Conservation (phyloP, 148 eudicot genomes). For the Amaranthus hypochondriacus region DNA sequence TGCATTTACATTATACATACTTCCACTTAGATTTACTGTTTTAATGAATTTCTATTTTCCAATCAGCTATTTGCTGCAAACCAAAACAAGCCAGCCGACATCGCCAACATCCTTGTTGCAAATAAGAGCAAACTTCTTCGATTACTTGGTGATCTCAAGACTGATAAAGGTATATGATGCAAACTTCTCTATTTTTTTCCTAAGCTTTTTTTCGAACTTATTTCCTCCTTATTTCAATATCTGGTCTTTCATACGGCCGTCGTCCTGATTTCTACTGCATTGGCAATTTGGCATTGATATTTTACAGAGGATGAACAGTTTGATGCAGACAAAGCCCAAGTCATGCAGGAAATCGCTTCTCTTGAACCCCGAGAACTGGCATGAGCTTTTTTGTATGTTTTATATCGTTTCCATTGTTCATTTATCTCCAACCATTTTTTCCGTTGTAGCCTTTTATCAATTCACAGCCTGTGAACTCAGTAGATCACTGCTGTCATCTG, state of each 20-base stretch:
- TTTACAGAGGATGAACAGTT: conserved; percentile 45
- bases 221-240: background rate
- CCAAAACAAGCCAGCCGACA: conserved; percentile 41
- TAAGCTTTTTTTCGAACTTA: background rate
- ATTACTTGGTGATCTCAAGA: conserved; percentile 41
- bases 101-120: conserved; percentile 38
- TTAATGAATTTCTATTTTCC: conserved; percentile 1
- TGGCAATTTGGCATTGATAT: background rate
- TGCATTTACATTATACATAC: background rate
- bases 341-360: conserved; percentile 41
- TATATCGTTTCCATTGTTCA: conserved; percentile 7
- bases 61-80: conserved; percentile 47
- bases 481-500: background rate
- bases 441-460: background rate
- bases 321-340: conserved; percentile 41
- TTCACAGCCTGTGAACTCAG: background rate
- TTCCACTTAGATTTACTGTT: background rate
- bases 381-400: conserved; percentile 20
- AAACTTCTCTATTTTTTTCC: background rate
- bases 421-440: background rate
- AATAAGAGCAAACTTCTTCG: conserved; percentile 49
- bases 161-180: conserved; percentile 37
- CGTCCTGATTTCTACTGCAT: background rate
- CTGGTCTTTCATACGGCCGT: too few species aligned
- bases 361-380: conserved; percentile 37